Evolutionary conservation across 192 early-diverging fungal genomes (phyloP).

Genomic region (Helicostylum pulchrum): DNA sequence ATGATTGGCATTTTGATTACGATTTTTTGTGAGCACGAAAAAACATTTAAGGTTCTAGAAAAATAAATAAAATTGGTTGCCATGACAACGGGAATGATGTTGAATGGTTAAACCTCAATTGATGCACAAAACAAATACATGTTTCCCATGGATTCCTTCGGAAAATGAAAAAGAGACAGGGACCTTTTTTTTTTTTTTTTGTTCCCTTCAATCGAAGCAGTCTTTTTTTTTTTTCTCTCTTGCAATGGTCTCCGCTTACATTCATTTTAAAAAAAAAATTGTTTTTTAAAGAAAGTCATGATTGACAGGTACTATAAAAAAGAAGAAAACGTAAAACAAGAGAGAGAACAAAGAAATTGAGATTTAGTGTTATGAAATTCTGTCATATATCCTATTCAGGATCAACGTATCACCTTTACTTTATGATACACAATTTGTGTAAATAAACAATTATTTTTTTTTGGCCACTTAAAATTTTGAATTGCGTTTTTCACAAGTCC

Average conservation of each 20-base stretch:
- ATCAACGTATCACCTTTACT: slow-evolving; percentile 2
- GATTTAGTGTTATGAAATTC: not conserved
- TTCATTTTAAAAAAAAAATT: not conserved
- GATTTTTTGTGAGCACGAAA: too few species aligned
- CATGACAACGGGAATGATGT: not conserved
- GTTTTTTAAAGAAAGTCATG: not conserved
- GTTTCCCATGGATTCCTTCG: not conserved
- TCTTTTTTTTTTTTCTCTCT: too few species aligned
- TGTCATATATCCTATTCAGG: slow-evolving; percentile 15
- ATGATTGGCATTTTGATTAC: too few species aligned
- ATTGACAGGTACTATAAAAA: not conserved
- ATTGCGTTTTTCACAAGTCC: slow-evolving; percentile 16
- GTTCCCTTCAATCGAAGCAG: slow-evolving; percentile 9
- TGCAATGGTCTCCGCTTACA: slow-evolving; percentile 2
- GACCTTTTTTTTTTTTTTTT: not conserved
- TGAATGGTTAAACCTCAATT: not conserved
- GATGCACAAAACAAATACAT: not conserved
- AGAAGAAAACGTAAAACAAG: not conserved
- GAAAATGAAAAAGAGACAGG: slow-evolving; percentile 14
- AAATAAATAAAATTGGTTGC: not conserved
- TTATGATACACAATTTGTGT: not conserved
- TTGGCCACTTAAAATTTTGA: slow-evolving; percentile 3
- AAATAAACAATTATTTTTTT: slow-evolving; percentile 3
- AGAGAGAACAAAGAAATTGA: not conserved
- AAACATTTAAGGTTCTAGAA: too few species aligned